A percentile compares a stretch with the other conserved stretches of the same genome.
Evolutionary conservation across 2,329 filamentous ascomycete species (phyloP).

Genomic region (Pestalotiopsis sp.): DNA sequence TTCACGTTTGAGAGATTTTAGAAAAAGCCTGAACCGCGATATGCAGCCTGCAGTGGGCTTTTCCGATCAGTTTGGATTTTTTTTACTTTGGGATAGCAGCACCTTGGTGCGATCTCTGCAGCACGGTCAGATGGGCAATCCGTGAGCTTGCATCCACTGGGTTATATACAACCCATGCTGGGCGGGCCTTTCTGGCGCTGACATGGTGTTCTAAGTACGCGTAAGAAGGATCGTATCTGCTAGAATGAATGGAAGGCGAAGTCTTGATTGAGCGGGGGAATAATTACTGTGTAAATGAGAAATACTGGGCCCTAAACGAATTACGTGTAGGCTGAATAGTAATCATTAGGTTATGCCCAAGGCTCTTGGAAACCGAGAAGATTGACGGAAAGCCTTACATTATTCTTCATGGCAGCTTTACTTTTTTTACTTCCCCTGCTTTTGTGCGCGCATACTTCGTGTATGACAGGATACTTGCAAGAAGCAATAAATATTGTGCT

Average conservation of each 20-base stretch:
- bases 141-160: background rate
- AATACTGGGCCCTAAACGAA: too few relatives aligned
- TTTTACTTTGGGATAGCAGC: background rate
- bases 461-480: background rate
- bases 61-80: background rate
- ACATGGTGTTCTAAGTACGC: background rate
- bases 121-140: background rate
- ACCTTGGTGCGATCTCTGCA: background rate
- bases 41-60: background rate
- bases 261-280: background rate
- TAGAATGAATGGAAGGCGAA: background rate
- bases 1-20: slow-evolving; percentile 5
- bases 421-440: too few relatives aligned
- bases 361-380: too few relatives aligned
- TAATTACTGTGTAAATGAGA: background rate
- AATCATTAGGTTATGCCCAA: too few relatives aligned
- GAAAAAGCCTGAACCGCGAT: background rate
- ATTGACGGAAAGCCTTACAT: too few relatives aligned
- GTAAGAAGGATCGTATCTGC: background rate
- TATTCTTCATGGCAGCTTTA: too few relatives aligned
- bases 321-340: too few relatives aligned
- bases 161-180: background rate
- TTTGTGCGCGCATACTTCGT: too few relatives aligned
- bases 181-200: background rate
- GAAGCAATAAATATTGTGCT: background rate